Conservation (phyloP, 2,329 filamentous ascomycete species). For the Hymenoscyphus salicellus region DNA sequence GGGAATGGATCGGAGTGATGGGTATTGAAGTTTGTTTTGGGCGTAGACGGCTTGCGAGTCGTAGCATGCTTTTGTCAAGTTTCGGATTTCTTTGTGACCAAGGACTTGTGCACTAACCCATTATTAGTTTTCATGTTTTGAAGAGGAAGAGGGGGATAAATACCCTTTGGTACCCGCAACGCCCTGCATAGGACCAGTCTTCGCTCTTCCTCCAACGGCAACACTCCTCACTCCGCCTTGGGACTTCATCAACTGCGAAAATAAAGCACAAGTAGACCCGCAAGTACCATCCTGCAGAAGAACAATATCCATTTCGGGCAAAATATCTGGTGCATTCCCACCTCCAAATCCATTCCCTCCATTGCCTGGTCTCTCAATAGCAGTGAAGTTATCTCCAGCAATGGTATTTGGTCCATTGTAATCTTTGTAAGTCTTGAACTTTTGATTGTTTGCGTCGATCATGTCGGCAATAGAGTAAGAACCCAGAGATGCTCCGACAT, state of each 20-base stretch:
- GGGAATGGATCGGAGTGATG: constrained; percentile 1
- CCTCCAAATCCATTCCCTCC: not conserved
- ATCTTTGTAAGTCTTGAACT: not conserved
- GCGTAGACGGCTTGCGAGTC: not conserved
- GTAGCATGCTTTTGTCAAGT: not conserved
- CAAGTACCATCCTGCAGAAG: constrained; percentile 56
- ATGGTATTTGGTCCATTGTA: not conserved
- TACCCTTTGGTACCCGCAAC: constrained; percentile 31
- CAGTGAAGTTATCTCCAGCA: not conserved
- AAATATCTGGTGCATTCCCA: constrained; percentile 34
- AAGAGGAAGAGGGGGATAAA: not conserved
- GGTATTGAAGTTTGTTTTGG: not conserved
- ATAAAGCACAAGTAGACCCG: constrained; percentile 56
- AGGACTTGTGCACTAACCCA: not conserved
- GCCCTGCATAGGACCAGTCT: constrained; percentile 49
- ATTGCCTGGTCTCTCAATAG: not conserved
- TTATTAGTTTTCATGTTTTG: not conserved
- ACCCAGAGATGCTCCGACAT: not conserved
- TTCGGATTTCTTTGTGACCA: not conserved
- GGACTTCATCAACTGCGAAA: constrained; percentile 54
- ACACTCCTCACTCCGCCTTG: constrained; percentile 52
- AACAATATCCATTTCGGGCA: constrained; percentile 39
- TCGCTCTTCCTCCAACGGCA: constrained; percentile 49
- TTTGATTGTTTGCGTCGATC: not conserved
- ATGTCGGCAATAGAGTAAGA: not conserved